These are phyloP conservation scores for Claviceps sp. DNA, from an alignment of 2,329 filamentous ascomycete genomes.

Conservation along the genomic window DNA sequence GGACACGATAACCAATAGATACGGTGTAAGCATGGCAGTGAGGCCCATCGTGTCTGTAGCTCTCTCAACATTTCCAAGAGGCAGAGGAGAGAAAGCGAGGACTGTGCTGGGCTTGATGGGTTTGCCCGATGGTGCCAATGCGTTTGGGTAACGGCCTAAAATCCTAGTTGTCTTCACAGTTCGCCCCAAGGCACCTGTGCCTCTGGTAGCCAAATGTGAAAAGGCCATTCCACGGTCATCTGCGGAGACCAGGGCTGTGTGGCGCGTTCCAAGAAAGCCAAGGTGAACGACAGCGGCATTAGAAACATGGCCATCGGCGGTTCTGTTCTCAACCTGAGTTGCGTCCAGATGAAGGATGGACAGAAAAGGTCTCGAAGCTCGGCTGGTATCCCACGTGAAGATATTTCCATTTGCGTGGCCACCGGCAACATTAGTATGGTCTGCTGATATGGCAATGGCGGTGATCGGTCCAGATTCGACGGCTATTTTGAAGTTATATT, in stretches of 20 bases:
- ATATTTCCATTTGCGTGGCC: constrained; percentile 85
- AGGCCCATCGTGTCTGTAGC: constrained; percentile 77
- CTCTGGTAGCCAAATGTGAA: constrained; percentile 85
- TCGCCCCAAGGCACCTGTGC: constrained; percentile 72
- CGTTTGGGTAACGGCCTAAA: constrained; percentile 75
- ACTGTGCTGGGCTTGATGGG: constrained; percentile 85
- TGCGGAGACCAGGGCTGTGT: constrained; percentile 88
- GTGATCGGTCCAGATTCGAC: constrained; percentile 83
- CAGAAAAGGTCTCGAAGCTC: constrained; percentile 75
- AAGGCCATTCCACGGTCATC: constrained; percentile 96
- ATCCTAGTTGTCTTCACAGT: constrained; percentile 83
- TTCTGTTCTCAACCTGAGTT: constrained; percentile 49
- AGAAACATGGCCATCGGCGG: constrained; percentile 69
- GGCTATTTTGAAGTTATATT: constrained; percentile 35
- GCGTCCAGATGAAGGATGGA: constrained; percentile 66
- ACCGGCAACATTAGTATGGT: constrained; percentile 81
- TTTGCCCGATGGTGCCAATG: constrained; percentile 47
- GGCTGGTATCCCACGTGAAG: constrained; percentile 88
- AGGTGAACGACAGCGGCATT: constrained; percentile 72
- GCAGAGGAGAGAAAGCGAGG: constrained; percentile 77
- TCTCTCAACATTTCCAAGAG: constrained; percentile 86
- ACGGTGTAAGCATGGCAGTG: constrained; percentile 91
- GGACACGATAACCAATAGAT: constrained; percentile 90
- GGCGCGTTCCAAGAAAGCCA: constrained; percentile 87
- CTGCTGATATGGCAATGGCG: constrained; percentile 78